A percentile compares a stretch with the other conserved stretches of the same genome.
Conservation (phyloP, 2,329 filamentous ascomycete species). For the Escovopsis weberi region DNA sequence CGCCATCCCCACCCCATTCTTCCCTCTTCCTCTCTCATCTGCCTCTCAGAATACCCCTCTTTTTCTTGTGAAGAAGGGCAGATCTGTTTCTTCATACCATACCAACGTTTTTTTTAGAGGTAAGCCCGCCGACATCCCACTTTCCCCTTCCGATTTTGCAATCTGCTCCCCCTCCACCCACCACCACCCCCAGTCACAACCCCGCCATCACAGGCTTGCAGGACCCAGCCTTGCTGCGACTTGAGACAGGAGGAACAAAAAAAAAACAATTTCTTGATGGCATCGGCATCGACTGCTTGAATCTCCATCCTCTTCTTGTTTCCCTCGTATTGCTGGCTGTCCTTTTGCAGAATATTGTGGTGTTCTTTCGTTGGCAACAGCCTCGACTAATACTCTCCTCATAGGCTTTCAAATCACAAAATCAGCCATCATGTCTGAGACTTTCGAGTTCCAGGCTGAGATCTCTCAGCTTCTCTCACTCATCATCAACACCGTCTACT, state of each 20-base stretch:
- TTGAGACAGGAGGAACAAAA: not conserved
- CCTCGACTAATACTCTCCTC: conserved; percentile 8
- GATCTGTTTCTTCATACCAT: conserved; percentile 8
- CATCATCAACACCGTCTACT: conserved; percentile 99
- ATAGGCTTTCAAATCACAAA: conserved; percentile 23
- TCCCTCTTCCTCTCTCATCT: conserved; percentile 8
- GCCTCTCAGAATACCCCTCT: conserved; percentile 9
- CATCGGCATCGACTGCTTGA: not conserved
- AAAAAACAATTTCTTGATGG: not conserved
- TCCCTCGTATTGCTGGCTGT: conserved; percentile 8
- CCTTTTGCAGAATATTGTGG: not conserved
- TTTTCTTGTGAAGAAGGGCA: not conserved
- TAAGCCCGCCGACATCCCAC: conserved; percentile 4
- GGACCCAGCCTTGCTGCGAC: not conserved
- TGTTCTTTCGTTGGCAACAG: not conserved
- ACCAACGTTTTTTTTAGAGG: too few relatives aligned
- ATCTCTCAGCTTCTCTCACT: conserved; percentile 99
- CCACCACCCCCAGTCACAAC: not conserved
- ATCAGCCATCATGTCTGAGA: conserved; percentile 69
- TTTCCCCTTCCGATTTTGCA: conserved; percentile 4
- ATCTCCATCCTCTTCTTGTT: conserved; percentile 3
- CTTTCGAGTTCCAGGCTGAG: conserved; percentile 99
- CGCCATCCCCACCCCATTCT: conserved; percentile 2
- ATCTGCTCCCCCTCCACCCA: conserved; percentile 1
- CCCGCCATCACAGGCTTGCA: too few relatives aligned